Evolutionary conservation across 176 grass and related monocot genomes (phyloP), one percentile per base, ranked within the genome.

Genomic region (Oryza meridionalis): DNA sequence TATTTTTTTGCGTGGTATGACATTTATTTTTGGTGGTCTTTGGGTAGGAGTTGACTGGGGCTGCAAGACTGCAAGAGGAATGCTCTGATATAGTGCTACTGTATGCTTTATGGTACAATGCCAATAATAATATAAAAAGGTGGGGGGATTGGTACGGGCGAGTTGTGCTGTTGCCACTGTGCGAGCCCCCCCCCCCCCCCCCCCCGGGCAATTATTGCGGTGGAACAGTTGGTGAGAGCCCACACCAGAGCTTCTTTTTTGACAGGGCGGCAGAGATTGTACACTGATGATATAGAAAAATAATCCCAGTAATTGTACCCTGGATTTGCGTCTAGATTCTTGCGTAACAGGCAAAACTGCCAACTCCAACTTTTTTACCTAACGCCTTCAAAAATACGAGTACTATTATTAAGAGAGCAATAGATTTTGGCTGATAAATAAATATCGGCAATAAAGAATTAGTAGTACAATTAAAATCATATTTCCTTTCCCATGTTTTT

Each of bases 41-140:
- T 83, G 82, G 81, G 84, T 81, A 63, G 70, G 37, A 65, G 78
- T 91, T 87, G 92, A 94, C 76, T 46, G 76, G 24, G 29, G 42
- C 42, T 31, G 40, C 44, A 38, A 65, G 46, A 90, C 88, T 88
- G 84, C 82, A 88, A 92, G 86, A 85, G 84, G 81, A 94, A 88
- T 90, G 81, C 90, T 58, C 77, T 82, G 83, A 77, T 82, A 82
- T 83, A 94, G 85, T 89, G 77, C 77, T 55, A 92, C 86, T 87
- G 70, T 85, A 27, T 79, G 76, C 87, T 92, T 91, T 92, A 83
- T 85, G 65, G 87, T 94, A 94, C 88, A 87, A 84, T 65, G 76
- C 62, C 62, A 74, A 84, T 75, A 69, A 69, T 79, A 88, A 84
- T 32, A 74, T 31, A 65, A 65, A 82, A 77, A 70, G 43, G 44